Base-by-base conservation (phyloP, 208 protist genomes). In the Leishmania major region DNA sequence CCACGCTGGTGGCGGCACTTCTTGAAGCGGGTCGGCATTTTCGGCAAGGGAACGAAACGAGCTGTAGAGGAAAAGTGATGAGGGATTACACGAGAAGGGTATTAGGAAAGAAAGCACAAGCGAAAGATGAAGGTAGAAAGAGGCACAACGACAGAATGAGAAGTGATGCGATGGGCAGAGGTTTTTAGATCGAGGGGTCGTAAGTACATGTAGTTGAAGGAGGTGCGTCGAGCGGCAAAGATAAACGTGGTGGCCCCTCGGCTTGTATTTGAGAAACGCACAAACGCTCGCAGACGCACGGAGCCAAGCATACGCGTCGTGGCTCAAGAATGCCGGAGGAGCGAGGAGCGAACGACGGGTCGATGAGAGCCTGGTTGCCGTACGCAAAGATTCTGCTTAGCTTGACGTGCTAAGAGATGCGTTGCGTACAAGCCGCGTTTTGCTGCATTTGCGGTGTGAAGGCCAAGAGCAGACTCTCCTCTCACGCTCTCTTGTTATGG, bases 1-100 rank as follows among this genome's bases (percentile, higher is more conserved):
- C 97, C 97, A 87, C 97, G 94, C 88, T 97, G 91, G 87, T 98
- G 96, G 82, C 97, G 95, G 85, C 87, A 93, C 93, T 98, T 98
- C 92, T 94, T 95, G 80, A 98, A 93, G 85, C 94, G 92, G 86
- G 95, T 98, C 77, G 95, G 94, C 95, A 98, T 98, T 31, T 37
- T n/a, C 31, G 5, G 10, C 60, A 28, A 11, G 57, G 2, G 57
- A 6, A 55, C 22, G n/a, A 62, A 62, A 62, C 11, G 57, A 62
- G 57, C 57, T 62, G 57, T 62, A 13, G 57, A 3, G 28, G 17
- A 15, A 62, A 31, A n/a, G 57, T n/a, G 57, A 31, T 62, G 28
- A 62, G 25, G 25, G 0, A n/a, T 25, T 2, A 13, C 25, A 62
- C 25, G 25, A 62, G 25, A 31, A 62, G 1, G 7, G 57, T 11